Percentiles rank a stretch among this genome's conserved stretches.
Evolutionary conservation across 192 early-diverging fungal species (phyloP).

Genomic region (Coemansia sp.): DNA sequence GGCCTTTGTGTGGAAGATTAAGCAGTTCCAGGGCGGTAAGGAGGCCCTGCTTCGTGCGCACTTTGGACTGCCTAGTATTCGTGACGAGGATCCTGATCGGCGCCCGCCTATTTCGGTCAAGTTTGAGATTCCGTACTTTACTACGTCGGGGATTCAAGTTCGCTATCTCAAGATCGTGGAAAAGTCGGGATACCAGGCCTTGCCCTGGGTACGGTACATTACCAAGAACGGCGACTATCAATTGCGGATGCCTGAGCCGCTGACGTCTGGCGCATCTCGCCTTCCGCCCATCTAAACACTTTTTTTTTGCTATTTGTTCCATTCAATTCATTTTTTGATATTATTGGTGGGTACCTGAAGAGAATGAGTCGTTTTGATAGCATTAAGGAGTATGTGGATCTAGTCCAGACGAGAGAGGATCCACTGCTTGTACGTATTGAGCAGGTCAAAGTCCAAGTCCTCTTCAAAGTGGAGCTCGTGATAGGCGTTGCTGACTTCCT

Average conservation of each 20-base stretch:
- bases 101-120: slow-evolving; percentile 82
- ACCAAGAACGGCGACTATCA: slow-evolving; percentile 95
- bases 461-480: slow-evolving; percentile 58
- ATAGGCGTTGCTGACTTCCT: slow-evolving; percentile 36
- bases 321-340: neutral
- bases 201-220: slow-evolving; percentile 90
- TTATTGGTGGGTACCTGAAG: neutral
- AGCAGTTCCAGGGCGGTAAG: slow-evolving; percentile 97
- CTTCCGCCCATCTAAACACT: slow-evolving; percentile 65
- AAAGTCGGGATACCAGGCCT: slow-evolving; percentile 84
- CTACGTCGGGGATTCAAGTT: slow-evolving; percentile 88
- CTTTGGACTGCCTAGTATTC: slow-evolving; percentile 83
- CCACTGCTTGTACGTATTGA: slow-evolving; percentile 43
- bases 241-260: slow-evolving; percentile 86
- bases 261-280: slow-evolving; percentile 68
- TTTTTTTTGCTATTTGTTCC: neutral
- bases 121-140: slow-evolving; percentile 92
- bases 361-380: neutral
- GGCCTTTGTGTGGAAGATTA: slow-evolving; percentile 97
- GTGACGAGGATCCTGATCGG: slow-evolving; percentile 81
- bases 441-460: slow-evolving; percentile 35
- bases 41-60: slow-evolving; percentile 91
- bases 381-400: neutral
- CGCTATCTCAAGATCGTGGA: slow-evolving; percentile 91
- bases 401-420: slow-evolving; percentile 35